phyloP scores from a whole-genome alignment of 2,329 filamentous ascomycete species.

The Aspergillus sclerotialis region DNA sequence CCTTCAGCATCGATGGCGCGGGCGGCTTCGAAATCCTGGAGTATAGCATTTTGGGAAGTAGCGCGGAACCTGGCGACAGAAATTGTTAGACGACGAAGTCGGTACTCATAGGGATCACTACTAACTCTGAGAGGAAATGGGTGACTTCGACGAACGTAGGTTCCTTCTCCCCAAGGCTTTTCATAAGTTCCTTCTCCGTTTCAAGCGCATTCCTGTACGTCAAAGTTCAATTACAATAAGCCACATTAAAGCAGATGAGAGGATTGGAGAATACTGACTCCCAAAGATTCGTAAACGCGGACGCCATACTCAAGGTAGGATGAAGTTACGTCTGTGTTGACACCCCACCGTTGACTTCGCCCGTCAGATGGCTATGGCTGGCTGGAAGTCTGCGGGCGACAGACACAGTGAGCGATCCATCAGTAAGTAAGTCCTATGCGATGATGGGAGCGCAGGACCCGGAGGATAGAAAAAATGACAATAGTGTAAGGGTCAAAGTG shows the following conservation, averaged over 20 bases:
- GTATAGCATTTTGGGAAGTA: constrained; percentile 64
- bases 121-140: constrained; percentile 35
- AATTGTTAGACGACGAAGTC: constrained; percentile 1
- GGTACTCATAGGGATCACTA: constrained; percentile 5
- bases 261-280: constrained; percentile 36
- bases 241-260: too few species aligned
- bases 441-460: neutral
- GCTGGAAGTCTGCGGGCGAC: constrained; percentile 43
- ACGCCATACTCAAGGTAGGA: constrained; percentile 33
- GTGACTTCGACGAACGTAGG: constrained; percentile 45
- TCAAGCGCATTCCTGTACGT: constrained; percentile 30
- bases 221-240: too few species aligned
- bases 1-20: constrained; percentile 58
- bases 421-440: constrained; percentile 21
- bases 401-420: constrained; percentile 50
- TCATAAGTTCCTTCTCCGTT: constrained; percentile 43
- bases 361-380: constrained; percentile 54
- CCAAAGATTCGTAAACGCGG: constrained; percentile 44
- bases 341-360: constrained; percentile 46
- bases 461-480: neutral
- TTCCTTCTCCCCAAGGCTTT: constrained; percentile 43
- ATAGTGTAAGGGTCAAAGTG: neutral
- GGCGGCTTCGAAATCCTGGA: constrained; percentile 50
- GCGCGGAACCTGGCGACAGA: constrained; percentile 54
- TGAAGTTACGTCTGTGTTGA: constrained; percentile 13